Conservation (phyloP, 441 rosid genomes). For the Gossypium schwendimanii region DNA sequence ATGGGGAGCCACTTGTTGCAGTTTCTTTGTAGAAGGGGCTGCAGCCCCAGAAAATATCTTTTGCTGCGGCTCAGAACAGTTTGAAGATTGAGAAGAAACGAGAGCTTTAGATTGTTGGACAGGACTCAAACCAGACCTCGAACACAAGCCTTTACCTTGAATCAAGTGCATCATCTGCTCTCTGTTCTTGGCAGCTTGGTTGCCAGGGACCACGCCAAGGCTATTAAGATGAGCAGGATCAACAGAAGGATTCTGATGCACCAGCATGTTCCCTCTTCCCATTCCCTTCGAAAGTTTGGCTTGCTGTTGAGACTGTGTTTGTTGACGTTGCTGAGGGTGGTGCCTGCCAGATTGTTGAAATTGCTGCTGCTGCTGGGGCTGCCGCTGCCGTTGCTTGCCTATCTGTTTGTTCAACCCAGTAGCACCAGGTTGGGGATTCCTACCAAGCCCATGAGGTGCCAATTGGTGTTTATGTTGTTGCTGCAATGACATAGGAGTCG, state of each 20-base stretch:
- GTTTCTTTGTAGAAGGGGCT: conserved; percentile 37
- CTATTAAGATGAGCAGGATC: conserved; percentile 81
- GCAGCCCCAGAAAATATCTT: conserved; percentile 44
- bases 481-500: conserved; percentile 51
- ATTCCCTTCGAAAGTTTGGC: conserved; percentile 65
- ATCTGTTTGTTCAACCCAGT: conserved; percentile 64
- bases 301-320: conserved; percentile 53
- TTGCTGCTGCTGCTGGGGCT: conserved; percentile 52
- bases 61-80: conserved; percentile 50
- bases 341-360: conserved; percentile 75
- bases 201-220: conserved; percentile 44
- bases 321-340: conserved; percentile 81
- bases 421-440: conserved; percentile 52
- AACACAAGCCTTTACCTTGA: conserved; percentile 58
- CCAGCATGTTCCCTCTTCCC: conserved; percentile 67
- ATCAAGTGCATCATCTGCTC: conserved; percentile 50
- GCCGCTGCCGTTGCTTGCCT: conserved; percentile 74
- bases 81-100: conserved; percentile 47
- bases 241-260: conserved; percentile 50
- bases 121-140: conserved; percentile 46
- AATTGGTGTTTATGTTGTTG: conserved; percentile 65
- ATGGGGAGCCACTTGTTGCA: conserved; percentile 51
- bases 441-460: conserved; percentile 50
- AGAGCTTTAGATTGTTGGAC: conserved; percentile 59
- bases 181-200: conserved; percentile 61